Evolutionary conservation across 2,329 filamentous ascomycete species (phyloP), one percentile per base, ranked within the genome.

Genomic region (Fusarium marasasianum): DNA sequence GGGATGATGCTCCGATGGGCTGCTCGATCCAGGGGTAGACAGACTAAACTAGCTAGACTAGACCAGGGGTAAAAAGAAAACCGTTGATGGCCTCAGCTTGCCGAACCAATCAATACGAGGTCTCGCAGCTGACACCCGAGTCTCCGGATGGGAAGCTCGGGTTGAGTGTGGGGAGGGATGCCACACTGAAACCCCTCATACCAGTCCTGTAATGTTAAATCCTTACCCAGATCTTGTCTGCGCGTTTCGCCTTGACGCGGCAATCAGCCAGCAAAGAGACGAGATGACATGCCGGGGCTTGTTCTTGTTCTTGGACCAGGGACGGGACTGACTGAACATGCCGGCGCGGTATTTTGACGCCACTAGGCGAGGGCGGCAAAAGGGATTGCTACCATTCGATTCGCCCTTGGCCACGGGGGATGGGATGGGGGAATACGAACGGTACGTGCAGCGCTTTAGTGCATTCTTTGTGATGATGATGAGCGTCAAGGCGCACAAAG

Each of bases 171-270:
- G 64, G 67, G 71, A 60, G 55, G 50, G 43, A 58, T 72, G 71
- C 35, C 71, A 74, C 71, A 74, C 71, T 74, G 67, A 74, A 68
- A 73, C 71, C 54, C 62, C 24, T 63, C 47, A 54, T 45, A 37
- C 33, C 26, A 43, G 43, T 74, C 71, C 71, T 74, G 62, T 38
- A 74, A 74, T 74, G 35, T 61, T 48, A 71, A 29, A 44, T 24
- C 26, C 26, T 48, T 59, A 53, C 33, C 48, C 45, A 66, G 59
- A 72, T 63, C 58, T 74, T 55, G 54, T 20, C 59, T 53, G 38
- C 50, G 45, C 43, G 71, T 74, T 72, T 74, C 66, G 69, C 45
- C 55, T 58, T 43, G 44, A 60, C 35, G 54, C 64, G 54, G 69
- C 33, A 44, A 48, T 61, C 47, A 44, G 55, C 44, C 58, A 26